phyloP scores from a whole-genome alignment of 2,329 filamentous ascomycete genomes.

The Monilinia laxa region DNA sequence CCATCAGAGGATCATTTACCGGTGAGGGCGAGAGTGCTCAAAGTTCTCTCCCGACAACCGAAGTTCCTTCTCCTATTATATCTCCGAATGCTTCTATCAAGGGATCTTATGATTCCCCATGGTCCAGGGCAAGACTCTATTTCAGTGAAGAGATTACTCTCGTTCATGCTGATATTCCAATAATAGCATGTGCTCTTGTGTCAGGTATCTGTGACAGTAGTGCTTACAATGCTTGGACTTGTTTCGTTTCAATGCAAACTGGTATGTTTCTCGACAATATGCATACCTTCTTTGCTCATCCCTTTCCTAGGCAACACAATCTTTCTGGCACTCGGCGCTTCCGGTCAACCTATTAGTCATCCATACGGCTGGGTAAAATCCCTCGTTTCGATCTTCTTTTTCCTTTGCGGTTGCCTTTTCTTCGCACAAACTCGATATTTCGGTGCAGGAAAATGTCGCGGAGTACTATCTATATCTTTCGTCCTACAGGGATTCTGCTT shows the following conservation, averaged over 20 bases:
- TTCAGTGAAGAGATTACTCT: slow-evolving; percentile 37
- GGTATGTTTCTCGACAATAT: slow-evolving; percentile 38
- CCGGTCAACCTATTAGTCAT: slow-evolving; percentile 50
- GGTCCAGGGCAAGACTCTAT: slow-evolving; percentile 23
- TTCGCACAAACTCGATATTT: slow-evolving; percentile 43
- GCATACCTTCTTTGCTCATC: background rate
- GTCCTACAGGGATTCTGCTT: slow-evolving; percentile 52
- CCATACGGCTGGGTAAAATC: slow-evolving; percentile 55
- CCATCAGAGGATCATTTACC: background rate
- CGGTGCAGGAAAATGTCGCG: slow-evolving; percentile 40
- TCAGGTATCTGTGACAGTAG: slow-evolving; percentile 50
- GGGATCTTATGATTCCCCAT: slow-evolving; percentile 18
- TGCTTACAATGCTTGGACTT: slow-evolving; percentile 49
- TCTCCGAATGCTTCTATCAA: slow-evolving; percentile 23
- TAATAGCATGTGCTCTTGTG: slow-evolving; percentile 47
- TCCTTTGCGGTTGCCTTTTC: slow-evolving; percentile 53
- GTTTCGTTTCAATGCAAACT: slow-evolving; percentile 54
- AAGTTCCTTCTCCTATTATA: slow-evolving; percentile 21
- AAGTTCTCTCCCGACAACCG: slow-evolving; percentile 15
- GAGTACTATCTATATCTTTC: slow-evolving; percentile 51
- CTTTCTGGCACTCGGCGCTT: slow-evolving; percentile 59
- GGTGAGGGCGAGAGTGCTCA: background rate
- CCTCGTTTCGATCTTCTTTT: slow-evolving; percentile 53
- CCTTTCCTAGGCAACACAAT: slow-evolving; percentile 55
- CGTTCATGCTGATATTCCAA: slow-evolving; percentile 40